phyloP scores from a whole-genome alignment of 345 rosid genomes.

The Jatropha curcas region DNA sequence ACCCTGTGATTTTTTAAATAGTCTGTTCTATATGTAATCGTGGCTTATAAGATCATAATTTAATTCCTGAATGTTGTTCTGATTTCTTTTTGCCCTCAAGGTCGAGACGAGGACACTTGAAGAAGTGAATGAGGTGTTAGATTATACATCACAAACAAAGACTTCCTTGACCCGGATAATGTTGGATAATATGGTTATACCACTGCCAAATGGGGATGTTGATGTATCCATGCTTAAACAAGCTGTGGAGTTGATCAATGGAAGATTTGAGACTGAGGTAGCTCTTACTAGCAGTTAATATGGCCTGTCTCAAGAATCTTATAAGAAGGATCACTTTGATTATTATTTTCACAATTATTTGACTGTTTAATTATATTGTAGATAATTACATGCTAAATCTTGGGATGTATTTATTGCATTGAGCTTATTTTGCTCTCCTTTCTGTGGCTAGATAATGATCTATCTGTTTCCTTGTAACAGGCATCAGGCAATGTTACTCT shows the following conservation, averaged over 20 bases:
- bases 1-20: background rate
- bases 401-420: background rate
- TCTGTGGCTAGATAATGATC: constrained; percentile 7
- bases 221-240: constrained; percentile 84
- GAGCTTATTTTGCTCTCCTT: constrained; percentile 4
- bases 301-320: background rate
- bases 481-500: constrained; percentile 95
- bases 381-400: background rate
- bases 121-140: constrained; percentile 74
- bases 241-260: constrained; percentile 66
- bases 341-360: background rate
- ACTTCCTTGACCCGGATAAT: constrained; percentile 77
- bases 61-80: constrained; percentile 4
- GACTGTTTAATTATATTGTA: background rate
- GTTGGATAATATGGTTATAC: constrained; percentile 96
- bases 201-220: constrained; percentile 75
- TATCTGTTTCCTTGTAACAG: constrained; percentile 38
- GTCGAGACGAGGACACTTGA: constrained; percentile 88
- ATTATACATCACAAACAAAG: constrained; percentile 53
- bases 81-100: constrained; percentile 32
- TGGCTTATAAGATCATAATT: background rate
- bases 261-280: constrained; percentile 88
- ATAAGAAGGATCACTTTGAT: background rate
- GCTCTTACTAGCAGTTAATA: background rate
- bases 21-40: constrained; percentile 4